Base-by-base conservation (phyloP, 192 early-diverging fungal species). In the Thamnidium elegans region DNA sequence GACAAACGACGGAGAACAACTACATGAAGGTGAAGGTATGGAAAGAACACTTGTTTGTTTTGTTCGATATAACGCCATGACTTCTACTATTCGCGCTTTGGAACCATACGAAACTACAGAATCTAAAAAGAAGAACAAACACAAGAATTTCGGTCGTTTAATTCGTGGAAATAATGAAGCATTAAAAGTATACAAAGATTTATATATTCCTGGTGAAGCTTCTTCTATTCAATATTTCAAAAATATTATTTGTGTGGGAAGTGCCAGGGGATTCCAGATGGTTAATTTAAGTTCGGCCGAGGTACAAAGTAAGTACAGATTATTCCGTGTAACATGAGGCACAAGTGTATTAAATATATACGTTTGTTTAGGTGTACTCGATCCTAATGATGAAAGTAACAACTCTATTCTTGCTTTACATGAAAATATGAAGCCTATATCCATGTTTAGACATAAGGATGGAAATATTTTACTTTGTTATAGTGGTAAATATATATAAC, bases 161-260 rank as follows among this genome's bases (percentile, higher is more conserved):
- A 63, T 76, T 46, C 75, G 75, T 51, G 68, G 74, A 36, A 71
- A 61, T 47, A 72, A 74, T 8, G 73, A 83, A 61, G 80, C 69
- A 47, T 75, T 75, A 71, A 79, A 68, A 50, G 74, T 71, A 52
- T 88, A 85, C 79, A 81, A 93, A 82, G 93, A 97, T 67, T 90
- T 94, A 66, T 98, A 96, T 70, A 93, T 97, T 72, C 94, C 94
- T 15, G 84, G 90, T 36, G 94, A 97, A 81, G 84, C 91, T 15
- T 87, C 82, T 23, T 92, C 90, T 9, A 79, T 98, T 60, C 89
- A 95, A 71, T 93, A 90, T 54, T 78, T 95, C 65, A 87, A 86
- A 31, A 91, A 89, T 34, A 90, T 87, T 32, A 79, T 98, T 13
- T 94, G 90, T 74, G 90, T 98, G 3, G 95, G 94, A 23, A 94